A percentile compares a stretch with the other conserved stretches of the same genome.
phyloP scores from a whole-genome alignment of 2,329 filamentous ascomycete species.

The Beauveria rudraprayagi region DNA sequence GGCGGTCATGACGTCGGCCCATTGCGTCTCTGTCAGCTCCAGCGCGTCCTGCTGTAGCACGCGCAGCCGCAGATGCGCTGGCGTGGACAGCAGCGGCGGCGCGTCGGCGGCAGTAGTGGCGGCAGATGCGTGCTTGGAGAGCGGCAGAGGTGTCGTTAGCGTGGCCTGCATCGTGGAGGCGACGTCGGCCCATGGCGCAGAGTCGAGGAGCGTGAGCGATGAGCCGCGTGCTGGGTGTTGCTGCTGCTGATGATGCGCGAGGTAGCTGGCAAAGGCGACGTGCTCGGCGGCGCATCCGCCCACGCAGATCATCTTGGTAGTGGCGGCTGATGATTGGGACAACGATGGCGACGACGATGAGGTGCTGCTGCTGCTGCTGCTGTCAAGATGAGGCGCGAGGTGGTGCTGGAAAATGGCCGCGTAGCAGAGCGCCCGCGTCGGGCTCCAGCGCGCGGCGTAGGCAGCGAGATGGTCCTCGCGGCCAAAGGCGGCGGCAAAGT shows the following conservation, averaged over 20 bases:
- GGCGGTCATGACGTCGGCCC: conserved; percentile 20
- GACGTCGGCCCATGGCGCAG: conserved; percentile 67
- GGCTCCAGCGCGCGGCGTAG: conserved; percentile 88
- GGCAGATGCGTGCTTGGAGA: conserved; percentile 47
- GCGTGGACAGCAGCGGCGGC: conserved; percentile 30
- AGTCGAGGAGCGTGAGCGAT: conserved; percentile 67
- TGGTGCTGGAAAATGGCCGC: conserved; percentile 39
- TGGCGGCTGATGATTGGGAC: conserved; percentile 16
- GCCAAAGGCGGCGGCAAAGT: conserved; percentile 76
- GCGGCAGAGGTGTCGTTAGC: conserved; percentile 42
- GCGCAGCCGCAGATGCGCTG: conserved; percentile 28
- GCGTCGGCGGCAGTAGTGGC: conserved; percentile 31
- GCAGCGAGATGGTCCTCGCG: conserved; percentile 62
- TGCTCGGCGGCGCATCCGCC: conserved; percentile 58
- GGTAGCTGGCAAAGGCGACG: conserved; percentile 40
- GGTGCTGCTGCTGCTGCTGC: conserved; percentile 1
- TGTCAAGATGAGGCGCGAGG: background rate
- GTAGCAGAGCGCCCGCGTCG: conserved; percentile 77
- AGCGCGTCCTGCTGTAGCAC: conserved; percentile 46
- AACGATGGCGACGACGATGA: background rate
- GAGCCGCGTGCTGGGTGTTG: conserved; percentile 10
- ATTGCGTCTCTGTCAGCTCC: conserved; percentile 24
- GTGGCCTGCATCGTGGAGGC: conserved; percentile 48
- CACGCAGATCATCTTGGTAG: conserved; percentile 36
- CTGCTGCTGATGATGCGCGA: conserved; percentile 17